These are phyloP conservation scores for Inga laurina DNA, from an alignment of 306 rosid genomes.

Conservation along the genomic window DNA sequence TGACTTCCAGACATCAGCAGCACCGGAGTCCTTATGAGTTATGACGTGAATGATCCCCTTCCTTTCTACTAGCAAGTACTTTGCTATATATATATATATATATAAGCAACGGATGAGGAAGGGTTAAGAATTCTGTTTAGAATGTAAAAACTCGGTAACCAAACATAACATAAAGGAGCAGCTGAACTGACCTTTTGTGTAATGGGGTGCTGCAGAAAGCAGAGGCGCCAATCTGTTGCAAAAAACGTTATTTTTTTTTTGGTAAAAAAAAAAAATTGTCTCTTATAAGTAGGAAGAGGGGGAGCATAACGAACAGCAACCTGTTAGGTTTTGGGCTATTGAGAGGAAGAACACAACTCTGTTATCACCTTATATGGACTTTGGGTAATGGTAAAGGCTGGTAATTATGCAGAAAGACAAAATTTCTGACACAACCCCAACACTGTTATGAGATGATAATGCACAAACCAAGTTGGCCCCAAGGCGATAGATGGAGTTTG, in stretches of 20 bases:
- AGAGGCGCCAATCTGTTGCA: slow-evolving; percentile 60
- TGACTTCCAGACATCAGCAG: slow-evolving; percentile 66
- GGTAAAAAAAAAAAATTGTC: too few relatives aligned
- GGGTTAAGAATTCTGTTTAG: slow-evolving; percentile 13
- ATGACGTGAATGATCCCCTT: slow-evolving; percentile 58
- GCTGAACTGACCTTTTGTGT: slow-evolving; percentile 58
- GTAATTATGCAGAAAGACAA: slow-evolving; percentile 14
- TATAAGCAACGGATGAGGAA: slow-evolving; percentile 22
- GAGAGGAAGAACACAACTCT: neutral
- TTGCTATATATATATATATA: slow-evolving; percentile 53
- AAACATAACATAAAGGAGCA: slow-evolving; percentile 7
- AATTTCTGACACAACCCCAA: slow-evolving; percentile 12
- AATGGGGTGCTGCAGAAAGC: slow-evolving; percentile 61
- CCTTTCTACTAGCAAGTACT: slow-evolving; percentile 85
- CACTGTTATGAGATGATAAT: neutral
- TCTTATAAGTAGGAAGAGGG: too few relatives aligned
- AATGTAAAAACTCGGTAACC: slow-evolving; percentile 28
- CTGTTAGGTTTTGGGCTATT: neutral
- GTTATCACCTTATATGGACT: neutral
- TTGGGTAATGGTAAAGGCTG: slow-evolving; percentile 12
- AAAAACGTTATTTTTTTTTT: neutral
- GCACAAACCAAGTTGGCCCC: neutral
- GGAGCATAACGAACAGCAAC: neutral
- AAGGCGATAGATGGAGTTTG: neutral
- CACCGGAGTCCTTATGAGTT: slow-evolving; percentile 78